Base-by-base conservation (phyloP, 2,329 filamentous ascomycete genomes). In the Akanthomyces dipterigenus region DNA sequence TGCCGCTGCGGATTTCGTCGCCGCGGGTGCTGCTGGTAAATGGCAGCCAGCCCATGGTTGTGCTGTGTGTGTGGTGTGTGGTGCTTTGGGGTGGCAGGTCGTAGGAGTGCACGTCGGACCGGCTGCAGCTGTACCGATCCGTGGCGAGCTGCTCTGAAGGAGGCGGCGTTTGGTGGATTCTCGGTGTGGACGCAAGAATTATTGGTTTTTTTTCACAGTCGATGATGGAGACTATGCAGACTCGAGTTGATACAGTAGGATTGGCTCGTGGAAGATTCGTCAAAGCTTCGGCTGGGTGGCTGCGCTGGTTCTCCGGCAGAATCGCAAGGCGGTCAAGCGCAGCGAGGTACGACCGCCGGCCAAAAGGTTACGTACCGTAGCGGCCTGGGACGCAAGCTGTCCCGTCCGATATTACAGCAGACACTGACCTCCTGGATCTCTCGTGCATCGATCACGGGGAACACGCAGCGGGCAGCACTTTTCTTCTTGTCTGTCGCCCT, bases 1-100 rank as follows among this genome's bases (percentile, higher is more conserved):
- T 74, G 68, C 83, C 83, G 64, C 75, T 73, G 72, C 82, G 82
- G 67, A 85, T 78, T 66, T 81, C 80, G 64, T 81, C 76, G 67
- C 77, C 80, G 73, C 80, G 80, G 64, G 78, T 74, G 59, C 74
- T 66, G 62, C 75, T 70, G 64, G 76, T 76, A 72, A 84, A 79
- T 63, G 84, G 68, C 71, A 73, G 74, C 68, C 69, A 70, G 67
- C 78, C 80, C 82, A 84, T 82, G 61, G 64, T 70, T 57, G 31
- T 40, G 58, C 40, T 55, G 55, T 54, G 54, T 43, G 34, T 55
- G 53, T 62, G 55, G 54, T 24, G n/a, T 31, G n/a, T 26, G 61
- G 55, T 36, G 36, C 14, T 24, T 36, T 3, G n/a, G 45, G 50
- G 7, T 16, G 12, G 34, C 43, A 24, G 9, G 9, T n/a, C 12